Base-by-base conservation (phyloP, 1,284 basidiomycete species). In the Violaceomyces palustris region DNA sequence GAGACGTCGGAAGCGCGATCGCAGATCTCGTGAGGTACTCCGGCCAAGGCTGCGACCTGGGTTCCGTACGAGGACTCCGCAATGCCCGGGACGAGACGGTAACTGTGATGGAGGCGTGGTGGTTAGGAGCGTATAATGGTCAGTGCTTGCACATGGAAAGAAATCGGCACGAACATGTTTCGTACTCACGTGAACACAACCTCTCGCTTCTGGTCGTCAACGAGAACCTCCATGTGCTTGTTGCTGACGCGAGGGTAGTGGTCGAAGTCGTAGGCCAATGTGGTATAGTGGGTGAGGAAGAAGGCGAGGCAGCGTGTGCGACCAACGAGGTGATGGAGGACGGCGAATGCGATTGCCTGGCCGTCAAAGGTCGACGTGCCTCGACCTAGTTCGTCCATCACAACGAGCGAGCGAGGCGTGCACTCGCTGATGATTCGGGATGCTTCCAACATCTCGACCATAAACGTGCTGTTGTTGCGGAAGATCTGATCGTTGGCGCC, bases 41-140 rank as follows among this genome's bases (percentile, higher is more conserved):
- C 70, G 2, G 70, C 70, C 4, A 73, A 54, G 2, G 61, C 64
- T 5, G 70, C 70, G 22, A 73, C 70, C 39, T 73, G 65, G 4
- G 69, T 73, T 22, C 70, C 92, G 68, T 96, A 94, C 1, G 89
- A 93, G 4, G 87, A 89, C 45, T 86, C 83, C 1, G 92, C 92
- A 29, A 86, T 83, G 36, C 70, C 70, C 18, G 52, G 48, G n/a
- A 72, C 61, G 8, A 73, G 57, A 21, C 63, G 61, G 40, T 73
- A 73, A 8, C 62, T 65, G 48, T 41, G 7, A n/a, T n/a, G n/a
- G n/a, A n/a, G n/a, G n/a, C n/a, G n/a, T n/a, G n/a, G n/a, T n/a
- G n/a, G n/a, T n/a, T n/a, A n/a, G n/a, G n/a, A n/a, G n/a, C 28
- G 21, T 21, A 36, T 14, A 25, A 21, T 25, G 14, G 17, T 15